Conservation (phyloP, 345 rosid species). For the Triadica sebifera region DNA sequence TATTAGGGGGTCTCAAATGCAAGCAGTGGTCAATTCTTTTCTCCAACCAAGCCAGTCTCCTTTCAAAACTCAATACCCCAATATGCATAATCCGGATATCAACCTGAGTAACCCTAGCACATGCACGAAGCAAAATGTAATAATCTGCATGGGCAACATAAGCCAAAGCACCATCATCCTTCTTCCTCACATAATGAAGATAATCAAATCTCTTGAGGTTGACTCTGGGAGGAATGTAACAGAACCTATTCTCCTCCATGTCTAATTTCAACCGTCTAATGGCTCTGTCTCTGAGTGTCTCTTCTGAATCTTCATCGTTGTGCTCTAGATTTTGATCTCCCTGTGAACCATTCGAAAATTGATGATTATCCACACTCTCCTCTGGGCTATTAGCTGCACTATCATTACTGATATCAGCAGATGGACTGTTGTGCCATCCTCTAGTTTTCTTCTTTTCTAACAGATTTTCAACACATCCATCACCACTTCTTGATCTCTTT, state of each 20-base stretch:
- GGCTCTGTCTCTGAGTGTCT: conserved; percentile 26
- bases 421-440: conserved; percentile 17
- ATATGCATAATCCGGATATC: conserved; percentile 63
- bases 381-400: conserved; percentile 1
- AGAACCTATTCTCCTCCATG: conserved; percentile 69
- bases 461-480: conserved; percentile 9
- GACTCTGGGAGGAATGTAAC: conserved; percentile 68
- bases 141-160: conserved; percentile 81
- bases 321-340: conserved; percentile 18
- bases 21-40: conserved; percentile 54
- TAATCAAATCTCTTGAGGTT: conserved; percentile 56
- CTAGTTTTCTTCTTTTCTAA: conserved; percentile 18
- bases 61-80: conserved; percentile 69
- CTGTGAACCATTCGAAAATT: conserved; percentile 20
- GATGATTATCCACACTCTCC: conserved; percentile 10
- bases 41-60: conserved; percentile 75
- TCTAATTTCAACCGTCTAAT: conserved; percentile 50
- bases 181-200: conserved; percentile 63
- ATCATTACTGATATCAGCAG: conserved; percentile 8
- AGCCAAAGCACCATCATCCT: conserved; percentile 49
- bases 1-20: conserved; percentile 40
- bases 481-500: conserved; percentile 39
- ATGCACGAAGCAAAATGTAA: conserved; percentile 64
- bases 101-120: conserved; percentile 59
- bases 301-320: conserved; percentile 1